phyloP scores from a whole-genome alignment of 2,329 filamentous ascomycete genomes.

The Clonostachys sp. region DNA sequence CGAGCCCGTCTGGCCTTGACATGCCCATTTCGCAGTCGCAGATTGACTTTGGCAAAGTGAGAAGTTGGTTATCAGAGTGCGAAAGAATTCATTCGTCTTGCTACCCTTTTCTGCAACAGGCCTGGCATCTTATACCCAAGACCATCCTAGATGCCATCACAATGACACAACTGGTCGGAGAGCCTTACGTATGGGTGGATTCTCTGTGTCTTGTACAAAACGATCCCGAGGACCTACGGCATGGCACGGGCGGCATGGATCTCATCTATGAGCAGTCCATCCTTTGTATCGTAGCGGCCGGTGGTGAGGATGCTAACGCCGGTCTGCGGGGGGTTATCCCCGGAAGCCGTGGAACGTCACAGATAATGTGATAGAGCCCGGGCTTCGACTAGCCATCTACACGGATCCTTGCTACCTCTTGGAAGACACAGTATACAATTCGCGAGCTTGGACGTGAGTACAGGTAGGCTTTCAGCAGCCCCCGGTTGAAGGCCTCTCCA shows the following conservation, averaged over 20 bases:
- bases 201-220: background rate
- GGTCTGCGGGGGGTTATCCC: background rate
- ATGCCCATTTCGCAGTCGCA: too few relatives aligned
- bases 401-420: background rate
- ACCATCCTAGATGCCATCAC: background rate
- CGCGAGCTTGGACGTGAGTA: background rate
- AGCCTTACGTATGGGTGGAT: background rate
- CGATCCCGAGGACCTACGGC: background rate
- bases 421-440: background rate
- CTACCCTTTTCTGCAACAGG: background rate
- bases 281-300: background rate
- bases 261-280: background rate
- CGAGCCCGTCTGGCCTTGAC: too few relatives aligned
- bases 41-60: too few relatives aligned
- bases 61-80: too few relatives aligned
- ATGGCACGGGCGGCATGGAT: background rate
- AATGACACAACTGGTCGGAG: background rate
- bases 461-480: too few relatives aligned
- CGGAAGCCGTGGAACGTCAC: too few relatives aligned
- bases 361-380: too few relatives aligned
- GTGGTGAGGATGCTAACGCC: background rate
- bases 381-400: background rate
- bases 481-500: too few relatives aligned
- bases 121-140: background rate
- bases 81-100: too few relatives aligned